These are phyloP conservation scores for Yamadazyma scolyti DNA, from an alignment of 805 yeast genomes.

Conservation along the genomic window DNA sequence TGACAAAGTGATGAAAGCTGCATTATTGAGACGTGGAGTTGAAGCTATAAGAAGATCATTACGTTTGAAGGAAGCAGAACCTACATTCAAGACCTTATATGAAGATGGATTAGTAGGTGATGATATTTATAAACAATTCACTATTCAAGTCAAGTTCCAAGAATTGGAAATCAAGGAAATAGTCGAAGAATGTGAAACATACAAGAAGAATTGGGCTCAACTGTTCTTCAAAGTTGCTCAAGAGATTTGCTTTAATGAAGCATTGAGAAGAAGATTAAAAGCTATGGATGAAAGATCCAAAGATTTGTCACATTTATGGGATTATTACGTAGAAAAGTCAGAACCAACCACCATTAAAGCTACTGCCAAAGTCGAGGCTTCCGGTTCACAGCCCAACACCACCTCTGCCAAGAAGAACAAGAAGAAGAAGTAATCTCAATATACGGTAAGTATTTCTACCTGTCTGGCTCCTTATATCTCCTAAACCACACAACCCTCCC, in stretches of 20 bases:
- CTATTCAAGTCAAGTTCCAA: slow-evolving; percentile 70
- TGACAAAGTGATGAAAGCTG: slow-evolving; percentile 68
- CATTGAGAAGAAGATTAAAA: slow-evolving; percentile 69
- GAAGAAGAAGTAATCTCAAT: slow-evolving; percentile 1
- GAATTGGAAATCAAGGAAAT: slow-evolving; percentile 79
- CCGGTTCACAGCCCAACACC: slow-evolving; percentile 2
- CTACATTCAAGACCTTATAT: slow-evolving; percentile 64
- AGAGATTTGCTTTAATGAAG: slow-evolving; percentile 90
- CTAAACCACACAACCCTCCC: too few relatives aligned
- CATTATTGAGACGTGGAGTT: slow-evolving; percentile 60
- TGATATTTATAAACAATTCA: slow-evolving; percentile 76
- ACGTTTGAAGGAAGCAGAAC: slow-evolving; percentile 75
- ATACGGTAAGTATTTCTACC: too few relatives aligned
- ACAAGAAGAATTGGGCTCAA: slow-evolving; percentile 79
- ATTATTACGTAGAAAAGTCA: slow-evolving; percentile 10
- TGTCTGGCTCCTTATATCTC: too few relatives aligned
- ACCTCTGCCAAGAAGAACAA: slow-evolving; percentile 1
- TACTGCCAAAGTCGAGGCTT: slow-evolving; percentile 1
- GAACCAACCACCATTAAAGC: slow-evolving; percentile 1
- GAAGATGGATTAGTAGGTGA: slow-evolving; percentile 92
- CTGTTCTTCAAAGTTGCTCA: slow-evolving; percentile 73
- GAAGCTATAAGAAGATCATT: slow-evolving; percentile 84
- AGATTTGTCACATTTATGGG: slow-evolving; percentile 34
- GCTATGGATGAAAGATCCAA: slow-evolving; percentile 40
- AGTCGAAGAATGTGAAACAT: slow-evolving; percentile 66